These are phyloP conservation scores for Taiozyma sp. DNA, from an alignment of 1,139 yeast genomes.

Conservation along the genomic window DNA sequence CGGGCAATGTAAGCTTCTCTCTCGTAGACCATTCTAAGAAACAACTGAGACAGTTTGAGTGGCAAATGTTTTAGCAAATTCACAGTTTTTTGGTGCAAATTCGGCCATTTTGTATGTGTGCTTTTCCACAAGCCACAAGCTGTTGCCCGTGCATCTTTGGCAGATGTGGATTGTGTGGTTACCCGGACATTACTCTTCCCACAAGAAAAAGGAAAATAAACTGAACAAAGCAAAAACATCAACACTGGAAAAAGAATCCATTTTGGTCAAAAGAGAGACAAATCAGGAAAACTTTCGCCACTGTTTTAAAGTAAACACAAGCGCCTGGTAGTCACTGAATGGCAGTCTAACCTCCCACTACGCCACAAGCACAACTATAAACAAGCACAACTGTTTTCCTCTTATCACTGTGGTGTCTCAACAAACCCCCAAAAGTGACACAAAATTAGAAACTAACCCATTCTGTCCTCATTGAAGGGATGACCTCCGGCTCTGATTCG, in stretches of 20 bases:
- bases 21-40: constrained; percentile 22
- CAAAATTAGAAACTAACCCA: background rate
- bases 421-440: background rate
- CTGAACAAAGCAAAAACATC: too few species aligned
- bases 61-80: background rate
- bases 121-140: background rate
- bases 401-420: background rate
- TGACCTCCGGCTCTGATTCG: constrained; percentile 22
- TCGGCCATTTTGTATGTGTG: too few species aligned
- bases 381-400: background rate
- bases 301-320: too few species aligned
- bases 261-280: too few species aligned
- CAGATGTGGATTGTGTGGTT: background rate
- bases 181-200: background rate
- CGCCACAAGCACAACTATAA: too few species aligned
- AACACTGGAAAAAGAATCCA: too few species aligned
- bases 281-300: too few species aligned
- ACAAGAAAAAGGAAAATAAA: too few species aligned
- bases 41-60: background rate
- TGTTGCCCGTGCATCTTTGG: background rate
- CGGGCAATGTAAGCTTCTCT: constrained; percentile 77
- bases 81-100: too few species aligned
- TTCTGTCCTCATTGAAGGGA: constrained; percentile 2
- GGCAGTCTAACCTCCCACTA: too few species aligned
- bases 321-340: too few species aligned